Base-by-base conservation (phyloP, 1,284 basidiomycete species). In the Erythrobasidium hasegawianum region DNA sequence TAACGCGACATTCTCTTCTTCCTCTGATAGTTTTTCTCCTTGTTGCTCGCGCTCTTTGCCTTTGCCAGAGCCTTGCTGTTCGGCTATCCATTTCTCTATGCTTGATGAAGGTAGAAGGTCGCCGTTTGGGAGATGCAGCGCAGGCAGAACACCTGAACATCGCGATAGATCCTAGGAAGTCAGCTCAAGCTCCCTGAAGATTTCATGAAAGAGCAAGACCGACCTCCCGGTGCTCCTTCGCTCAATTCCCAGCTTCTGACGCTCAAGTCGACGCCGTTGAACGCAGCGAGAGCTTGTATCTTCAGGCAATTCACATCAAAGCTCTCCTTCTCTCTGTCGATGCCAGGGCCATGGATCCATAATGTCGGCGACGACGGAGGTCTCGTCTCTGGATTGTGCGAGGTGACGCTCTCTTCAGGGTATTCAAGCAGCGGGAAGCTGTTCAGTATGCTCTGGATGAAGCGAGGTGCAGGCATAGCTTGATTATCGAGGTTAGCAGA, bases 301-400 rank as follows among this genome's bases (percentile, higher is more conserved):
- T 26, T 41, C 29, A 65, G 47, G 40, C 62, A 65, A 16, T 65
- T 41, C 22, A 65, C 20, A 29, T 65, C 62, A 41, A 65, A 65
- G 62, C 62, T 65, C 29, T 65, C 62, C 33, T 50, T 49, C 53
- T 55, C 55, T 27, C 57, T 65, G 45, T 55, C 56, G n/a, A 65
- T 52, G 13, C 62, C 62, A 29, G 62, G 62, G 20, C 62, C 62
- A 39, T 65, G 57, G n/a, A 65, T 57, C 62, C 62, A 65, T n/a
- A 65, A 41, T 10, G 62, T 65, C 1, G 62, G 62, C 20, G 13
- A 45, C 0, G 45, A 38, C 9, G 62, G 62, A n/a, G 26, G 22
- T n/a, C 20, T 27, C 10, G 62, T 45, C 18, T 55, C 41, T 8
- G 55, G 49, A 18, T 40, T 47, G 3, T 50, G 45, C 26, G n/a